phyloP scores from a whole-genome alignment of 2,329 filamentous ascomycete genomes.

The Fusarium staphyleae region DNA sequence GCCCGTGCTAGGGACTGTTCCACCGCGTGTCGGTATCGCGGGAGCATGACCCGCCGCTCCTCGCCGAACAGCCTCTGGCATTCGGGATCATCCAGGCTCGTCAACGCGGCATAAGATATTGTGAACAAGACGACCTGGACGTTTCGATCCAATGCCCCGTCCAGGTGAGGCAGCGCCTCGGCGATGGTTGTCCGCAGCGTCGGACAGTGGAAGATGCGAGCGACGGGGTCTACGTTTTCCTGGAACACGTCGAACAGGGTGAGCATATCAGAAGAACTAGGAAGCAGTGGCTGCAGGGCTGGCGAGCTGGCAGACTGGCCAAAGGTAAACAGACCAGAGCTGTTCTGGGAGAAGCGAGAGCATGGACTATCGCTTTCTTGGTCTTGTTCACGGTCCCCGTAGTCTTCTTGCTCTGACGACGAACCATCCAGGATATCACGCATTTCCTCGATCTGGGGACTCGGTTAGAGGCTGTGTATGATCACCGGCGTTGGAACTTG shows the following conservation, averaged over 20 bases:
- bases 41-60: background rate
- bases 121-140: conserved; percentile 4
- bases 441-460: background rate
- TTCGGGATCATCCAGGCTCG: background rate
- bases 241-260: background rate
- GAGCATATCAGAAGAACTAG: conserved; percentile 2
- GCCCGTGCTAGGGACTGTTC: conserved; percentile 8
- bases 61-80: background rate
- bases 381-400: background rate
- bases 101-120: conserved; percentile 11
- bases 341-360: background rate
- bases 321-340: background rate
- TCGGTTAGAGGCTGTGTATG: background rate
- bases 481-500: background rate
- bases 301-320: background rate
- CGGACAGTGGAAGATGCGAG: conserved; percentile 4
- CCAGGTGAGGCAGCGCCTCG: background rate
- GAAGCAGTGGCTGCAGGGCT: background rate
- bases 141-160: background rate
- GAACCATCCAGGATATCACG: background rate
- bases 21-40: conserved; percentile 2
- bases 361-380: background rate
- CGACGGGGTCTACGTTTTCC: conserved; percentile 1
- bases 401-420: background rate
- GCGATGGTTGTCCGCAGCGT: background rate